Percentiles rank a stretch among this genome's conserved stretches.
Conservation (phyloP, 176 grass and related monocot genomes). For the Phragmites australis region DNA sequence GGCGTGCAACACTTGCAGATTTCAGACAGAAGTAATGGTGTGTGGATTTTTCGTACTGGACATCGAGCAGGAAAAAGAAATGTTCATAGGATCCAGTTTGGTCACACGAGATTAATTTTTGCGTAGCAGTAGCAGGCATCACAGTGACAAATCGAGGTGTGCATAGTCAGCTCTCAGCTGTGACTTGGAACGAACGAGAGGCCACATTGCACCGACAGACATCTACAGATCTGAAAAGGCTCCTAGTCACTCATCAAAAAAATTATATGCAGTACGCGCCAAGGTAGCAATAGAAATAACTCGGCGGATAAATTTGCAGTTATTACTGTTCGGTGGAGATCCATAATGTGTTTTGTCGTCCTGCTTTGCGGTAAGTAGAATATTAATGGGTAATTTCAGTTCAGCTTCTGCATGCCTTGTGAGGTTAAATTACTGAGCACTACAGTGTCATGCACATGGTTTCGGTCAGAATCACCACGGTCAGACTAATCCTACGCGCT, state of each 20-base stretch:
- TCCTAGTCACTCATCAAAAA: background rate
- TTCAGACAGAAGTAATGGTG: too few species aligned
- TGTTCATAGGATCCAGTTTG: too few species aligned
- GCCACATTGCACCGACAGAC: too few species aligned
- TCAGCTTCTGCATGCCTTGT: background rate
- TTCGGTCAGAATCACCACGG: conserved; percentile 24
- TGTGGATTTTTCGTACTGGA: too few species aligned
- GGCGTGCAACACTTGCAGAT: background rate
- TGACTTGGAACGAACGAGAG: background rate
- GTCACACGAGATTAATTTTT: too few species aligned
- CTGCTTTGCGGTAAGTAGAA: background rate
- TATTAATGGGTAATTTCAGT: background rate
- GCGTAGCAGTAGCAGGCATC: too few species aligned
- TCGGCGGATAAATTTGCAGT: background rate
- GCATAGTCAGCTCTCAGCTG: conserved; percentile 21
- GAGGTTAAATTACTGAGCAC: conserved; percentile 7
- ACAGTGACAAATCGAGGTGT: background rate
- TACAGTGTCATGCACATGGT: background rate
- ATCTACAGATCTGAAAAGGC: background rate
- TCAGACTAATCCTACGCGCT: conserved; percentile 8
- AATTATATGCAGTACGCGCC: background rate
- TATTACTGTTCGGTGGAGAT: background rate
- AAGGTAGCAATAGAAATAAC: background rate
- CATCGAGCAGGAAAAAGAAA: too few species aligned
- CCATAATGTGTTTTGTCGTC: background rate